Percentiles rank a stretch among this genome's conserved stretches.
Evolutionary conservation across 148 eudicot species (phyloP).

Genomic region (Spergularia bocconei): DNA sequence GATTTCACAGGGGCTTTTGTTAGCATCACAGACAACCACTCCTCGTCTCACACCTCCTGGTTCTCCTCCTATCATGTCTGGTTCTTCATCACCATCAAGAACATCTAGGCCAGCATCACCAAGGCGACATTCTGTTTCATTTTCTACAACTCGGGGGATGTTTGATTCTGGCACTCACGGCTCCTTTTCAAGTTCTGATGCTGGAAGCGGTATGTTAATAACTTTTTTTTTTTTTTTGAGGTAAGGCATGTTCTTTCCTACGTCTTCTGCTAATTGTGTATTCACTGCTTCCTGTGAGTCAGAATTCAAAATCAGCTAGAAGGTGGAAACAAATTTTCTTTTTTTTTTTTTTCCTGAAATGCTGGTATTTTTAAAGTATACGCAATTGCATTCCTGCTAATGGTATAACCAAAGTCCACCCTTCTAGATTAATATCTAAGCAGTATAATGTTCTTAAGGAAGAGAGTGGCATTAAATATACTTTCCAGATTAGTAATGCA

Average conservation of each 20-base stretch:
- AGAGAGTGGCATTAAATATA: not conserved
- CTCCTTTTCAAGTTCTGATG: slow-evolving; percentile 61
- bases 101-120: slow-evolving; percentile 77
- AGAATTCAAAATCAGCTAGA: not conserved
- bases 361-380: not conserved
- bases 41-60: slow-evolving; percentile 89
- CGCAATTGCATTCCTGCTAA: not conserved
- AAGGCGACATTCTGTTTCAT: slow-evolving; percentile 74
- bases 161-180: slow-evolving; percentile 56
- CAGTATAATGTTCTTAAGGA: not conserved
- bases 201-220: slow-evolving; percentile 39
- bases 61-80: slow-evolving; percentile 75
- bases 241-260: not conserved
- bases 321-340: no score
- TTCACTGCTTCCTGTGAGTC: not conserved
- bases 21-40: slow-evolving; percentile 80
- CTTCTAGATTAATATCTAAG: not conserved
- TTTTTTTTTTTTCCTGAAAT: not conserved
- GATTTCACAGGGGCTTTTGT: slow-evolving; percentile 60
- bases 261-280: not conserved
- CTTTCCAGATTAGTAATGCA: not conserved
- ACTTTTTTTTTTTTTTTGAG: no score
- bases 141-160: slow-evolving; percentile 63
- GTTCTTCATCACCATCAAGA: slow-evolving; percentile 65
- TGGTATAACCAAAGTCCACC: not conserved